phyloP scores from a whole-genome alignment of 2,329 filamentous ascomycete species.

The Cladosporium halotolerans region DNA sequence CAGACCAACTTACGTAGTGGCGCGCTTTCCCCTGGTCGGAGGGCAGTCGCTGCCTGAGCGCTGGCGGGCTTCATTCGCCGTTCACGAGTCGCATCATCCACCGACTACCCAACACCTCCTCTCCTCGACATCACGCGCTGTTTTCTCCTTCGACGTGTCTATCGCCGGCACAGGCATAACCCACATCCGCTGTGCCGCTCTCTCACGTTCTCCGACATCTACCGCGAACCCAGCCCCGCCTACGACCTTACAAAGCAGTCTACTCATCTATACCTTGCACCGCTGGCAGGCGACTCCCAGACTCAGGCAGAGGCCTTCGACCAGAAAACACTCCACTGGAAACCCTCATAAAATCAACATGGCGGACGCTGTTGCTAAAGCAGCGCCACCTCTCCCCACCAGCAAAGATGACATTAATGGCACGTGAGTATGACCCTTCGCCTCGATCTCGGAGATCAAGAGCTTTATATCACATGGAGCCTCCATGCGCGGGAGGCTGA shows the following conservation, averaged over 20 bases:
- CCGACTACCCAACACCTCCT: too few relatives aligned
- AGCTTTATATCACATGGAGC: too few relatives aligned
- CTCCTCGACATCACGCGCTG: not conserved
- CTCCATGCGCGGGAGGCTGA: too few relatives aligned
- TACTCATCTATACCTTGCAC: not conserved
- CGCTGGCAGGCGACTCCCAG: too few relatives aligned
- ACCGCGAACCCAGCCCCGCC: not conserved
- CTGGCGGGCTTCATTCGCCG: too few relatives aligned
- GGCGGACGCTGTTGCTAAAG: constrained; percentile 6
- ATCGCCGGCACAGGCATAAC: not conserved
- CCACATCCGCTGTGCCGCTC: not conserved
- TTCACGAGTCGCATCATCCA: too few relatives aligned
- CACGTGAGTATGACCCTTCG: constrained; percentile 23
- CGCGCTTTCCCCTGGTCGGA: not conserved
- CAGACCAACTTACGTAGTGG: not conserved
- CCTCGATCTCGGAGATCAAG: too few relatives aligned
- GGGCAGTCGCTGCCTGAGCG: too few relatives aligned
- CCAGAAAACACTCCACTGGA: not conserved
- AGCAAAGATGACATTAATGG: constrained; percentile 34
- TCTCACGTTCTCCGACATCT: not conserved
- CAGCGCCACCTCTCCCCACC: constrained; percentile 28
- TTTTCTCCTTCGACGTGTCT: not conserved
- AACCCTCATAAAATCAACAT: not conserved
- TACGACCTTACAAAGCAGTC: not conserved
- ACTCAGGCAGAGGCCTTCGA: not conserved